phyloP scores from a whole-genome alignment of 2,329 filamentous ascomycete species.

The Fusarium sororula region DNA sequence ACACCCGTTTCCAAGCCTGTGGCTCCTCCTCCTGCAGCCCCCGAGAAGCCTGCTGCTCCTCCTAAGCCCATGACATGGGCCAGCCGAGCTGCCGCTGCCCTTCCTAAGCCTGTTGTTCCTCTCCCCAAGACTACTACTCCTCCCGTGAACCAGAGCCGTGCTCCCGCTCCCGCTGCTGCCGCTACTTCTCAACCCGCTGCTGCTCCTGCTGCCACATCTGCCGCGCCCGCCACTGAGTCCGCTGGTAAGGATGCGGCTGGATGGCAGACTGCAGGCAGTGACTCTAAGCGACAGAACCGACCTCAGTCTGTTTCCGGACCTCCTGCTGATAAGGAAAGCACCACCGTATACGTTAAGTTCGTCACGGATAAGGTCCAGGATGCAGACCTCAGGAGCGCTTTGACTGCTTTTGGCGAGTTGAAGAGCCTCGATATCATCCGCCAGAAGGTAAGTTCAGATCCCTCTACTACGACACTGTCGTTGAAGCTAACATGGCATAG shows the following conservation, averaged over 20 bases:
- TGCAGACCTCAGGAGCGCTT: slow-evolving; percentile 73
- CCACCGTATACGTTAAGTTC: slow-evolving; percentile 93
- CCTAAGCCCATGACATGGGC: slow-evolving; percentile 80
- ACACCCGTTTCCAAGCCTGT: slow-evolving; percentile 56
- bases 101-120: slow-evolving; percentile 62
- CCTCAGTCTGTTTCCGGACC: slow-evolving; percentile 70
- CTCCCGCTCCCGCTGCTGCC: slow-evolving; percentile 57
- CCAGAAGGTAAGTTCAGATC: slow-evolving; percentile 71
- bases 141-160: slow-evolving; percentile 61
- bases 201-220: slow-evolving; percentile 48
- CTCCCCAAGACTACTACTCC: slow-evolving; percentile 66
- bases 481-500: slow-evolving; percentile 56
- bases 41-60: slow-evolving; percentile 55
- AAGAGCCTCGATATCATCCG: slow-evolving; percentile 82
- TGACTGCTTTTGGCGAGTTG: slow-evolving; percentile 77
- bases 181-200: slow-evolving; percentile 49
- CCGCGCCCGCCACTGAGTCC: slow-evolving; percentile 52
- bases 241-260: slow-evolving; percentile 61
- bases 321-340: slow-evolving; percentile 75
- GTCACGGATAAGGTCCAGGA: slow-evolving; percentile 88
- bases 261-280: slow-evolving; percentile 89
- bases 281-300: slow-evolving; percentile 85
- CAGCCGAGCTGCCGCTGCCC: slow-evolving; percentile 70
- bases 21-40: slow-evolving; percentile 46
- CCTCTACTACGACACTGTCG: not conserved